Evolutionary conservation across 2,329 filamentous ascomycete genomes (phyloP).

Genomic region (Akanthomyces dipterigenus): DNA sequence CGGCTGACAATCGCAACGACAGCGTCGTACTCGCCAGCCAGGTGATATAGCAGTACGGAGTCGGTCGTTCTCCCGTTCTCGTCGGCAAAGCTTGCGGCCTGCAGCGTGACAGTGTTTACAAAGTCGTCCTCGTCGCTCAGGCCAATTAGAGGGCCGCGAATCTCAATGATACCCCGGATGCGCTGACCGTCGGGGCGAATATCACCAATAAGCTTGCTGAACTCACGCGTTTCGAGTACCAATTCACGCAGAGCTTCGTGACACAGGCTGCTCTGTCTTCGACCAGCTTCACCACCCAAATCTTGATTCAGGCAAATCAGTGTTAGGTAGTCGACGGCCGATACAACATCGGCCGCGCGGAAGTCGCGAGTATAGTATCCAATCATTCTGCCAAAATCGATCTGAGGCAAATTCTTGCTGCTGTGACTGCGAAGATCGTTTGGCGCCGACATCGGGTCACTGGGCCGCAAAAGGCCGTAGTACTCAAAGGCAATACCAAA

Average conservation of each 20-base stretch:
- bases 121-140: slow-evolving; percentile 76
- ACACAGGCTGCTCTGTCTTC: slow-evolving; percentile 73
- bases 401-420: slow-evolving; percentile 65
- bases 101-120: slow-evolving; percentile 83
- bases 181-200: slow-evolving; percentile 79
- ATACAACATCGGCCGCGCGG: slow-evolving; percentile 79
- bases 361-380: slow-evolving; percentile 96
- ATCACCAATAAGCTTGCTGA: slow-evolving; percentile 88
- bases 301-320: slow-evolving; percentile 90
- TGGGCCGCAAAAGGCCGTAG: slow-evolving; percentile 82
- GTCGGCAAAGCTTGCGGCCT: slow-evolving; percentile 87
- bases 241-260: slow-evolving; percentile 90
- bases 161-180: slow-evolving; percentile 80
- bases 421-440: slow-evolving; percentile 64
- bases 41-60: slow-evolving; percentile 87
- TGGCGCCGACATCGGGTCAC: slow-evolving; percentile 68
- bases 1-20: slow-evolving; percentile 89
- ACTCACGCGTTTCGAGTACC: slow-evolving; percentile 93
- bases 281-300: slow-evolving; percentile 64
- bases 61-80: slow-evolving; percentile 91
- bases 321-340: slow-evolving; percentile 87
- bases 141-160: slow-evolving; percentile 74
- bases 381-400: slow-evolving; percentile 90
- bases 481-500: slow-evolving; percentile 85
- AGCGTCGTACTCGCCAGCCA: slow-evolving; percentile 90